Conservation (phyloP, 345 rosid genomes). For the Citrus glauca region DNA sequence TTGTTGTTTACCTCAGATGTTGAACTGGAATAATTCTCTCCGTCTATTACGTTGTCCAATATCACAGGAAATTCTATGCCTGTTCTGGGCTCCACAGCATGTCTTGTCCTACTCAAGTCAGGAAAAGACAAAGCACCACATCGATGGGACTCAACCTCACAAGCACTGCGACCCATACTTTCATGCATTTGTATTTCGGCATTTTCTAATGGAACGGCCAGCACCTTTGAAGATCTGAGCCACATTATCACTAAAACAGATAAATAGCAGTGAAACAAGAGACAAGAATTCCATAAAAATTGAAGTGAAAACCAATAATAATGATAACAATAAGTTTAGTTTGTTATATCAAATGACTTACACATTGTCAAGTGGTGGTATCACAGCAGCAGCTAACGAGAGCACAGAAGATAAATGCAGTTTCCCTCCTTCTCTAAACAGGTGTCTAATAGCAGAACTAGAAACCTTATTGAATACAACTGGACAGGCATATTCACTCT, state of each 20-base stretch:
- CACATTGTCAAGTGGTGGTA: slow-evolving; percentile 60
- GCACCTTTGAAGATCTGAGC: slow-evolving; percentile 49
- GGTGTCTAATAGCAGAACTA: slow-evolving; percentile 38
- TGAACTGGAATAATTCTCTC: slow-evolving; percentile 33
- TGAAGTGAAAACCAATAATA: not conserved
- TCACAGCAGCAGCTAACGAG: slow-evolving; percentile 60
- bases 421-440: slow-evolving; percentile 56
- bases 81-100: slow-evolving; percentile 67
- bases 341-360: slow-evolving; percentile 33
- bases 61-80: slow-evolving; percentile 78
- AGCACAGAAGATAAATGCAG: slow-evolving; percentile 52
- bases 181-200: slow-evolving; percentile 32
- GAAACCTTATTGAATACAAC: slow-evolving; percentile 40
- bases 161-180: slow-evolving; percentile 44
- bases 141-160: slow-evolving; percentile 46
- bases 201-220: slow-evolving; percentile 38
- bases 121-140: slow-evolving; percentile 45
- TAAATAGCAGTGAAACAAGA: not conserved
- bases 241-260: not conserved
- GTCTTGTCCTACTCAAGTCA: slow-evolving; percentile 44
- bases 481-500: slow-evolving; percentile 24
- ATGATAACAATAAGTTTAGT: not conserved
- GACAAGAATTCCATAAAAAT: not conserved
- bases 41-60: slow-evolving; percentile 37
- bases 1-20: slow-evolving; percentile 55